phyloP scores from a whole-genome alignment of 106 monocot species.

The Allium cepa region DNA sequence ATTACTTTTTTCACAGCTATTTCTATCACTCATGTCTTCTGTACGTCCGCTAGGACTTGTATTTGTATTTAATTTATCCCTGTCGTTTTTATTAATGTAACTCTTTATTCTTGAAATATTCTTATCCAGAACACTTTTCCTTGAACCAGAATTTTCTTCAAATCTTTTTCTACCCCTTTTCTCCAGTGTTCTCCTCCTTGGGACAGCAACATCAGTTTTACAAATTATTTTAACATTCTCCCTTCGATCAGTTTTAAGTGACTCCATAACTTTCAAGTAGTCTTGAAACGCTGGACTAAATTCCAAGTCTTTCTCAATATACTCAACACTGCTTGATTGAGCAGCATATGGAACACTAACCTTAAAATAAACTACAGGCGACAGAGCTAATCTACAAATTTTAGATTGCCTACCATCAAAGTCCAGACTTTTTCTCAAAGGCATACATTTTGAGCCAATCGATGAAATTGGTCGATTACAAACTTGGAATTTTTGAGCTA shows the following conservation, averaged over 20 bases:
- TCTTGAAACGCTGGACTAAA: slow-evolving; percentile 81
- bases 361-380: neutral
- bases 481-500: neutral
- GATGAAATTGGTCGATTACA: neutral
- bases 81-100: slow-evolving; percentile 2
- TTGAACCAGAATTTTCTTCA: slow-evolving; percentile 2
- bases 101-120: slow-evolving; percentile 3
- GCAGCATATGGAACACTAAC: slow-evolving; percentile 16
- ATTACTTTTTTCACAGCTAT: neutral
- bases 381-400: neutral
- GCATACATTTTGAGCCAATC: neutral
- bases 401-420: slow-evolving; percentile 6
- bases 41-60: neutral
- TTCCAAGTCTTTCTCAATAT: slow-evolving; percentile 58
- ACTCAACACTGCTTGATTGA: slow-evolving; percentile 4
- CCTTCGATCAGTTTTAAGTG: slow-evolving; percentile 46
- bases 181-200: slow-evolving; percentile 20
- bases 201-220: slow-evolving; percentile 9
- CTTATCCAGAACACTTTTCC: slow-evolving; percentile 30
- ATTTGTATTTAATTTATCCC: slow-evolving; percentile 1
- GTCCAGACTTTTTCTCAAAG: slow-evolving; percentile 4
- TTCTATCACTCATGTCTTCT: neutral
- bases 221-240: slow-evolving; percentile 4
- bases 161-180: neutral
- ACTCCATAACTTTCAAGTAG: slow-evolving; percentile 84